A percentile compares a stretch with the other conserved stretches of the same genome.
phyloP scores from a whole-genome alignment of 2,329 filamentous ascomycete species.

The Rhexocercosporidium sp. region DNA sequence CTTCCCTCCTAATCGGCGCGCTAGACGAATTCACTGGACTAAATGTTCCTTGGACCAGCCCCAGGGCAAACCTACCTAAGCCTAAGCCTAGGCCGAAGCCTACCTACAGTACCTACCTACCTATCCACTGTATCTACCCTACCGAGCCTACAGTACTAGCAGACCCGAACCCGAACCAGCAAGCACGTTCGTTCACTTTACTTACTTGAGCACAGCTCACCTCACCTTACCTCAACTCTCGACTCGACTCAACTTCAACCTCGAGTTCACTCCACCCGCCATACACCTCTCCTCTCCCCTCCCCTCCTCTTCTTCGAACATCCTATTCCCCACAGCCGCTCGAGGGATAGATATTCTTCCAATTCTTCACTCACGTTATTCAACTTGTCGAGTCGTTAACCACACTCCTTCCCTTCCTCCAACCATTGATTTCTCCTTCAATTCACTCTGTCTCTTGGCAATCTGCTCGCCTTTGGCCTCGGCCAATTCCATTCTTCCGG shows the following conservation, averaged over 20 bases:
- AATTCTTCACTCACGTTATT: not conserved
- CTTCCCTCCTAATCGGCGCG: too few species aligned
- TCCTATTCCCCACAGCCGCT: not conserved
- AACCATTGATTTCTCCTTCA: not conserved
- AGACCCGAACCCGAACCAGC: not conserved
- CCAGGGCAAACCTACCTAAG: too few species aligned
- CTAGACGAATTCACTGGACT: too few species aligned
- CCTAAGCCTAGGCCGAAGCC: too few species aligned
- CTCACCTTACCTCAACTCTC: not conserved
- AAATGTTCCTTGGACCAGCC: too few species aligned
- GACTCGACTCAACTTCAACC: not conserved
- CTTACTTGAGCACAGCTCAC: too few species aligned
- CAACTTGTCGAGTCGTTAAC: not conserved
- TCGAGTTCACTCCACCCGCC: not conserved
- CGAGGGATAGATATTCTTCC: not conserved
- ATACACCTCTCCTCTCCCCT: not conserved
- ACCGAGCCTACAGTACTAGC: not conserved
- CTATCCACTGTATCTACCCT: too few species aligned
- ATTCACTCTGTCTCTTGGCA: not conserved
- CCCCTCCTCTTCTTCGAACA: too few species aligned
- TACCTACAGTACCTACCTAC: too few species aligned
- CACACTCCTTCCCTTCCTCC: not conserved
- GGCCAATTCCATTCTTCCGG: not conserved
- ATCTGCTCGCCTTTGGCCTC: conserved; percentile 3
- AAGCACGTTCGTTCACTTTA: conserved; percentile 7